Evolutionary conservation across 1,284 basidiomycete species (phyloP).

Genomic region (Rhodotorula mucilaginosa): DNA sequence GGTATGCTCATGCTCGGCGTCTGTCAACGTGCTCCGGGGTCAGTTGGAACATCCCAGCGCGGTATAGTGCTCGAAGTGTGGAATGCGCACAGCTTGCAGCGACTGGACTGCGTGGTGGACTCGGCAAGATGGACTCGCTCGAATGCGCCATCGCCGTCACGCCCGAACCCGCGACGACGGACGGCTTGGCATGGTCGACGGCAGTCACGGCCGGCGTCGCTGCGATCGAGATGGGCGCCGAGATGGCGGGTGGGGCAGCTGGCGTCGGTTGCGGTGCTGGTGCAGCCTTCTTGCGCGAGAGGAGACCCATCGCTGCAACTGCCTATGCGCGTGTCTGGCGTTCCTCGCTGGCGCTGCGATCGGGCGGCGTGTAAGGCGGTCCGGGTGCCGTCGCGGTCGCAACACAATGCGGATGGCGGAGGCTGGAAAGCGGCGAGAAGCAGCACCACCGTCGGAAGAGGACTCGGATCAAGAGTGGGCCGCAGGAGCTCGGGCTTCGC

Average conservation of each 20-base stretch:
- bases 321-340: background rate
- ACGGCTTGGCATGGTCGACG: slow-evolving; percentile 24
- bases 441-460: too few species aligned
- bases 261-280: background rate
- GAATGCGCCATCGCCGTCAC: slow-evolving; percentile 12
- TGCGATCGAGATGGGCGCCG: slow-evolving; percentile 20
- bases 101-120: slow-evolving; percentile 36
- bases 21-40: background rate
- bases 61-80: background rate
- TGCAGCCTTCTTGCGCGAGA: slow-evolving; percentile 37
- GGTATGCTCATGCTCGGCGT: background rate
- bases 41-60: background rate
- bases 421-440: too few species aligned
- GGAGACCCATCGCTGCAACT: slow-evolving; percentile 27
- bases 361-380: too few species aligned
- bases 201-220: slow-evolving; percentile 13
- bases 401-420: too few species aligned
- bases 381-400: too few species aligned
- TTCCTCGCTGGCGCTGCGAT: too few species aligned
- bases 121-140: slow-evolving; percentile 15
- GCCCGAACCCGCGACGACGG: background rate
- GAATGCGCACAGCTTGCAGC: slow-evolving; percentile 20
- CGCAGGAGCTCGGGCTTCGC: too few species aligned
- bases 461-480: too few species aligned
- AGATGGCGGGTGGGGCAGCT: slow-evolving; percentile 30